Base-by-base conservation (phyloP, 116 monocot species). In the Dioscorea cayenensis region DNA sequence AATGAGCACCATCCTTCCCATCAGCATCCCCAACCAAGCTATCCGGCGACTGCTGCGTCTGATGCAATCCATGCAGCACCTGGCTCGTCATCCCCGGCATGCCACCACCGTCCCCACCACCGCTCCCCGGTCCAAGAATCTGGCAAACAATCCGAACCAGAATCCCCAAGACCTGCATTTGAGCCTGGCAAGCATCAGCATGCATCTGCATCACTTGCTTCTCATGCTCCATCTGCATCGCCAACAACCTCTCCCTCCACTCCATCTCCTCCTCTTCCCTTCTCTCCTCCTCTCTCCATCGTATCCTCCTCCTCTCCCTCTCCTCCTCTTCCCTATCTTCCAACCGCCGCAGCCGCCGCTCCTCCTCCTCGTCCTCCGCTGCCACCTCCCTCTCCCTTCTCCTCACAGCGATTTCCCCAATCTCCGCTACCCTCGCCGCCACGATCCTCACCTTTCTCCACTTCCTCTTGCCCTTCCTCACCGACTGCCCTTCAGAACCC, bases 221-320 rank as follows among this genome's bases (percentile, higher is more conserved):
- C 80, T 85, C 83, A 65, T 87, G 84, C 73, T 87, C 87, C 75
- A 84, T 81, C 81, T 87, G 87, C 87, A 84, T 78, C 29, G 16
- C 73, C 36, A 84, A 36, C 75, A 82, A 18, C 74, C 75, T 77
- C 85, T 85, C 89, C 70, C 77, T 77, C 89, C 85, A 82, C 64
- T 80, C 77, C 85, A 85, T 83, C 70, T 77, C 80, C 70, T 83
- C 86, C 78, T 75, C 78, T 43, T 89, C 86, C 71, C 89, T 81
- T 69, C 72, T 71, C 78, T 43, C 11, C 43, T 43, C 43, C 43
- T 43, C 43, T 43, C 43, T 43, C 43, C 43, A 10, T 12, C 7
- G 74, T 73, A 76, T 83, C 78, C 73, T 65, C 68, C 71, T 37
- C 43, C 67, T 61, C 76, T 51, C 51, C 66, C 37, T 73, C 78